Percentiles rank a stretch among this genome's conserved stretches.
These are phyloP conservation scores for Leccinum fuscescens DNA, from an alignment of 1,284 basidiomycete species.

Conservation along the genomic window DNA sequence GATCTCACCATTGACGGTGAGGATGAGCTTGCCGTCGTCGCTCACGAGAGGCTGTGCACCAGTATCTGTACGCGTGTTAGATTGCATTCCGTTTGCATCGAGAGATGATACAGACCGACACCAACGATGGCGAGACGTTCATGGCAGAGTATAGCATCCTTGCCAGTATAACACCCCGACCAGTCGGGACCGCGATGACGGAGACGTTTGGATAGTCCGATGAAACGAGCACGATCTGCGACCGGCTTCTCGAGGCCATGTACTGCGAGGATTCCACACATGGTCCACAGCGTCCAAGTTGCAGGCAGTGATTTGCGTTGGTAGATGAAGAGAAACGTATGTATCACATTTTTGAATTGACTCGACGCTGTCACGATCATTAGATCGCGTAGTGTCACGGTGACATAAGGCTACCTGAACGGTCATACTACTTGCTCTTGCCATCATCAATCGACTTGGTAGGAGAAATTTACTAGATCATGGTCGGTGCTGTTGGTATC, in stretches of 20 bases:
- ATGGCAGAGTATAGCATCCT: constrained; percentile 80
- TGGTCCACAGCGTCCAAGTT: constrained; percentile 29
- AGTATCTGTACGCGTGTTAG: constrained; percentile 63
- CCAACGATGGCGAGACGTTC: constrained; percentile 97
- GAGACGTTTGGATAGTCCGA: constrained; percentile 85
- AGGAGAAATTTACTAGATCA: too few species aligned
- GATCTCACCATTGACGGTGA: constrained; percentile 98
- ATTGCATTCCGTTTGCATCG: neutral
- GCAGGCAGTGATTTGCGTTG: neutral
- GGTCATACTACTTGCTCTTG: too few species aligned
- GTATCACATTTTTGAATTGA: neutral
- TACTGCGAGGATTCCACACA: constrained; percentile 90
- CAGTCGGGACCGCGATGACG: constrained; percentile 95
- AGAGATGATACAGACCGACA: constrained; percentile 69
- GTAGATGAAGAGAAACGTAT: neutral
- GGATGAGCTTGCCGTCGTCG: constrained; percentile 81
- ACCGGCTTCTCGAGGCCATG: constrained; percentile 76
- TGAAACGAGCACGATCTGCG: constrained; percentile 67
- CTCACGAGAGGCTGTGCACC: constrained; percentile 95
- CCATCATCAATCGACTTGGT: too few species aligned
- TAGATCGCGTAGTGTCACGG: neutral
- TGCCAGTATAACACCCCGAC: constrained; percentile 90
- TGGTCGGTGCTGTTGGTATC: too few species aligned
- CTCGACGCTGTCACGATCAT: neutral
- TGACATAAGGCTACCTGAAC: too few species aligned